A percentile compares a stretch with the other conserved stretches of the same genome.
Evolutionary conservation across 139 green algal species (phyloP).

Genomic region (Yamagishiella unicocca): DNA sequence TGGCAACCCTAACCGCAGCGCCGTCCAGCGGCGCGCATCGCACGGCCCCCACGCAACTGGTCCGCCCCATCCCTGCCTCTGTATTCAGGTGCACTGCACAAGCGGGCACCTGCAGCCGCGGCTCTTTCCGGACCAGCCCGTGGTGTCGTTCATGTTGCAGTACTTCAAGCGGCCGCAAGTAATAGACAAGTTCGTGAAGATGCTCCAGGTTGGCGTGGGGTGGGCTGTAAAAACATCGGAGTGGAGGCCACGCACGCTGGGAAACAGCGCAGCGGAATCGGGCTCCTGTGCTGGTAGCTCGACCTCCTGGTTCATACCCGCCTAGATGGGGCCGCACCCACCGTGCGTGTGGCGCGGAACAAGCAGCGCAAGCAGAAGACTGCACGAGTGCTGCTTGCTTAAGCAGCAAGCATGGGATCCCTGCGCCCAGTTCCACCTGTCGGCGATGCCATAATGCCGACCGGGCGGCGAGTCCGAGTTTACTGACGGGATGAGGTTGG

Average conservation of each 20-base stretch:
- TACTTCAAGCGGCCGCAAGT: slow-evolving; percentile 52
- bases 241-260: too few species aligned
- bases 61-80: neutral
- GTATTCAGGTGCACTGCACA: slow-evolving; percentile 26
- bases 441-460: too few species aligned
- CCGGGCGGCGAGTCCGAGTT: too few species aligned
- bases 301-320: neutral
- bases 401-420: too few species aligned
- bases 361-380: neutral
- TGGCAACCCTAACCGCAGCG: neutral
- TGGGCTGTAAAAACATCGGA: too few species aligned
- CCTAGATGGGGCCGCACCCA: neutral
- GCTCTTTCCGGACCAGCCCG: slow-evolving; percentile 36
- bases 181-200: neutral
- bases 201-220: slow-evolving; percentile 19
- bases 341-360: too few species aligned
- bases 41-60: too few species aligned
- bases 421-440: too few species aligned
- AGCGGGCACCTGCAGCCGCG: neutral
- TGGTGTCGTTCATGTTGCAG: slow-evolving; percentile 49
- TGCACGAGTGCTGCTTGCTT: too few species aligned
- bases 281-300: neutral
- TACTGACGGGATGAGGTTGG: too few species aligned
- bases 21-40: too few species aligned
- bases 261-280: too few species aligned